Conservation (phyloP, 495 filamentous ascomycete genomes). For the Neurospora sp. region DNA sequence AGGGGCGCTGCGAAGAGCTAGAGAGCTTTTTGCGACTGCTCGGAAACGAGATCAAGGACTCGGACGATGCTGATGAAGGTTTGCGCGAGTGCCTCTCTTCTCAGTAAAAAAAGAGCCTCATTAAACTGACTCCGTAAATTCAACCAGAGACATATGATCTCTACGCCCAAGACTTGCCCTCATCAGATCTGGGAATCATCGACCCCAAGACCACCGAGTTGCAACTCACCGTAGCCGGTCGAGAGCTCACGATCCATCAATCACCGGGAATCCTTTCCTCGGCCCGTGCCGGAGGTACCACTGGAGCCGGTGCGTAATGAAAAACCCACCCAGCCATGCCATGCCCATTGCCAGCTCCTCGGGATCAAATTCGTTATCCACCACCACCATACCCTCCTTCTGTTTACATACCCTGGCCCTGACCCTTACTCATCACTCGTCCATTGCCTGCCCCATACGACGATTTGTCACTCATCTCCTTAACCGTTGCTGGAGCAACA, state of each 20-base stretch:
- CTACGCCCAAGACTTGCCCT: conserved; percentile 66
- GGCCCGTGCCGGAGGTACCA: conserved; percentile 72
- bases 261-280: conserved; percentile 75
- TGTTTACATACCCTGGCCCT: not conserved
- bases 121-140: not conserved
- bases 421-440: not conserved
- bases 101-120: not conserved
- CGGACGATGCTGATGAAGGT: conserved; percentile 11
- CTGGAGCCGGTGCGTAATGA: conserved; percentile 62
- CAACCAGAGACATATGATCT: conserved; percentile 71
- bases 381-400: not conserved
- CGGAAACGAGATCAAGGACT: conserved; percentile 3
- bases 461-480: not conserved
- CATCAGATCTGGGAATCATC: conserved; percentile 75
- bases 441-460: not conserved
- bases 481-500: not conserved
- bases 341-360: not conserved
- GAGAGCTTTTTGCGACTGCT: conserved; percentile 4
- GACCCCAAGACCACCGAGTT: conserved; percentile 55
- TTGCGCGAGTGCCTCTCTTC: not conserved
- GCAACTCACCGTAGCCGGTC: conserved; percentile 56
- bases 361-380: not conserved
- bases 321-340: not conserved
- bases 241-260: conserved; percentile 72
- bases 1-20: conserved; percentile 3